Evolutionary conservation across 2,329 filamentous ascomycete genomes (phyloP).

Genomic region (Phialophora tarda): DNA sequence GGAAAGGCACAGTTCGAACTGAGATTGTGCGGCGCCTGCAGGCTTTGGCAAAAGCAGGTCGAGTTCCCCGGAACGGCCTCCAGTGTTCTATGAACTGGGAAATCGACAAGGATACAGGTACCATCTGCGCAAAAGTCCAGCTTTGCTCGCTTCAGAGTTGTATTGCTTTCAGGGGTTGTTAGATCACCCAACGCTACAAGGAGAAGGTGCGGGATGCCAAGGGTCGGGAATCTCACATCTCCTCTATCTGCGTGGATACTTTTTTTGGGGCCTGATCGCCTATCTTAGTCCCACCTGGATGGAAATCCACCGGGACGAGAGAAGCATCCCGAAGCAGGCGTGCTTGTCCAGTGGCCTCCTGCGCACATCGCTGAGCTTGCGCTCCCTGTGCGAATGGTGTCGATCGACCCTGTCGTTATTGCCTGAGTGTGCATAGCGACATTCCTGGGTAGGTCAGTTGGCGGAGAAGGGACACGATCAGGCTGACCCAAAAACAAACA

Average conservation of each 20-base stretch:
- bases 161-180: not conserved
- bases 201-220: conserved; percentile 1
- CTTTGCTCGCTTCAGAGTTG: not conserved
- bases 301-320: not conserved
- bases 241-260: not conserved
- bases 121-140: not conserved
- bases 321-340: not conserved
- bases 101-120: not conserved
- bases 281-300: not conserved
- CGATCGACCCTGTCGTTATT: not conserved
- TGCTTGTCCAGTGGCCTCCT: not conserved
- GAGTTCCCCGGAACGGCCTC: not conserved
- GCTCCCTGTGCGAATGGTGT: not conserved
- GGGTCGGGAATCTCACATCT: not conserved
- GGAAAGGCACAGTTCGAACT: not conserved
- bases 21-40: not conserved
- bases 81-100: not conserved
- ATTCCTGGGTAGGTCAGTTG: not conserved
- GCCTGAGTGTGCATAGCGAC: not conserved
- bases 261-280: not conserved
- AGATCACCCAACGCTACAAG: not conserved
- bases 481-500: not conserved
- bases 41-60: not conserved
- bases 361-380: not conserved
- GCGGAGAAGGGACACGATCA: not conserved